Conservation (phyloP, 2,329 filamentous ascomycete species). For the Scortechinia acanthostroma region DNA sequence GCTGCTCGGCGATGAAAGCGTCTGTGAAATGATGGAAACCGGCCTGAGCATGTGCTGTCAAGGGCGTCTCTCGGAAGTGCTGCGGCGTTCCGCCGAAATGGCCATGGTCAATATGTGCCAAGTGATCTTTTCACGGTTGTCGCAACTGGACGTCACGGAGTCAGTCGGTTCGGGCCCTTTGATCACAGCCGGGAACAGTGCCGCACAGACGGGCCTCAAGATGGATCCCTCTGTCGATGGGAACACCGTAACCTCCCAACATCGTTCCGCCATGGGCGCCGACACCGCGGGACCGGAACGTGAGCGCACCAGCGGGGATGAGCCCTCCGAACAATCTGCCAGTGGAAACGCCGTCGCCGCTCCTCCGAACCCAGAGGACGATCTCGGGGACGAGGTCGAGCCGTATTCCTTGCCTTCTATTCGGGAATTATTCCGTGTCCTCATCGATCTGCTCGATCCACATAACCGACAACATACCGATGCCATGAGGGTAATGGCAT, state of each 20-base stretch:
- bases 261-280: not conserved
- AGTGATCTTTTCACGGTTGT: slow-evolving; percentile 90
- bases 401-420: slow-evolving; percentile 94
- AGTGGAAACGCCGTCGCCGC: slow-evolving; percentile 55
- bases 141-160: slow-evolving; percentile 73
- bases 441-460: slow-evolving; percentile 89
- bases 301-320: not conserved
- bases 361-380: slow-evolving; percentile 24
- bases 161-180: slow-evolving; percentile 39
- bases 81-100: slow-evolving; percentile 86
- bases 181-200: slow-evolving; percentile 61
- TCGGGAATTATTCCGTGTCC: slow-evolving; percentile 82
- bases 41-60: slow-evolving; percentile 96
- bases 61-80: slow-evolving; percentile 78
- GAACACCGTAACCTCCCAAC: not conserved
- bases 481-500: slow-evolving; percentile 91
- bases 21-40: slow-evolving; percentile 99
- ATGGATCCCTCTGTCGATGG: slow-evolving; percentile 59
- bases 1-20: slow-evolving; percentile 91
- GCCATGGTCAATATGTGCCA: slow-evolving; percentile 99
- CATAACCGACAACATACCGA: slow-evolving; percentile 90
- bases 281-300: not conserved
- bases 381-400: slow-evolving; percentile 40
- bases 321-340: slow-evolving; percentile 32
- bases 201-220: slow-evolving; percentile 69